Evolutionary conservation across 768 basidiomycete genomes (phyloP), one percentile per base, ranked within the genome.

Genomic region (Phaffia tasmanica): DNA sequence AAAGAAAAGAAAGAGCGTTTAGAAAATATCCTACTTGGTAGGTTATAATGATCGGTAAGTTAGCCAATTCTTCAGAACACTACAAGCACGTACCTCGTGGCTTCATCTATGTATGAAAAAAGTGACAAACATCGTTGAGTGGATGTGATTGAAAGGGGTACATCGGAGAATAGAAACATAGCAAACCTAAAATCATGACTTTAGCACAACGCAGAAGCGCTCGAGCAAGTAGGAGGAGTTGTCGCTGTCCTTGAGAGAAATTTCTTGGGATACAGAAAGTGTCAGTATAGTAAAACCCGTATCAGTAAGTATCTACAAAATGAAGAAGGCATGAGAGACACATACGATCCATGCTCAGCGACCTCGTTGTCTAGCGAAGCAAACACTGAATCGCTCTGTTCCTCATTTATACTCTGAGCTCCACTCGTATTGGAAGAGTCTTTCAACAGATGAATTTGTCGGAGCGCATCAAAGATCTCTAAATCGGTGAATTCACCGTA

Each of bases 161-260:
- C n/a, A n/a, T n/a, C n/a, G n/a, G n/a, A n/a, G n/a, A n/a, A n/a
- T n/a, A n/a, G n/a, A n/a, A n/a, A n/a, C n/a, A n/a, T n/a, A n/a
- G n/a, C n/a, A n/a, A 75, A 68, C 76, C 76, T 72, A 77, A 72
- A 1, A 77, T 72, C n/a, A 76, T 60, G 16, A 77, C 69, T 53
- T 69, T 75, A 19, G 74, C 71, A 19, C 62, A 55, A 65, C 74
- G 74, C 57, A 77, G 60, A 51, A 77, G 55, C 11, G 75, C 75
- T 48, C 75, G 57, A 21, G 74, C 74, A 0, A 77, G 63, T 50
- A 74, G 72, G n/a, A 77, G 68, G 15, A 77, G 67, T 62, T 77
- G 76, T 35, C 75, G 57, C 57, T 77, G 72, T 1, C 76, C 76
- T 29, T 74, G 72, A 59, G 67, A 70, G 63, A 76, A 74, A 55